Evolutionary conservation across 805 yeast genomes (phyloP).

Genomic region (Nematodospora valgi): DNA sequence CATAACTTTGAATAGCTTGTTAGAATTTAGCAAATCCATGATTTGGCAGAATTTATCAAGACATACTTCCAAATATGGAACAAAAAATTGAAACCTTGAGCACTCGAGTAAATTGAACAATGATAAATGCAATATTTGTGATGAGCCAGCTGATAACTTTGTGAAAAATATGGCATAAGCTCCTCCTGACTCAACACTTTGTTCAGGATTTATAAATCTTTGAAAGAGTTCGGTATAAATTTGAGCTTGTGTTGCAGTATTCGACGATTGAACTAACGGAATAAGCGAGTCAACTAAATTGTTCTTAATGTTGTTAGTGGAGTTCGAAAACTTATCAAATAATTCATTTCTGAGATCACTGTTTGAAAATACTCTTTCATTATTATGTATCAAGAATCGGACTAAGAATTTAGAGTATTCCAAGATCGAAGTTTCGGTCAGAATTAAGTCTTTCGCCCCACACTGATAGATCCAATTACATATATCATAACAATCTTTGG

Average conservation of each 20-base stretch:
- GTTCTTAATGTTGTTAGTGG: constrained; percentile 18
- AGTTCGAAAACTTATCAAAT: constrained; percentile 3
- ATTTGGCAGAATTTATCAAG: constrained; percentile 19
- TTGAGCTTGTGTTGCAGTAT: not conserved
- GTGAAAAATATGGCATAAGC: constrained; percentile 37
- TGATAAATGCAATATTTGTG: constrained; percentile 28
- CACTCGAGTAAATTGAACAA: constrained; percentile 43
- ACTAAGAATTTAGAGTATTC: constrained; percentile 32
- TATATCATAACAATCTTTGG: constrained; percentile 47
- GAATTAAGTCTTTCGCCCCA: constrained; percentile 36
- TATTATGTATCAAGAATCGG: constrained; percentile 21
- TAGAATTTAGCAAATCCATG: constrained; percentile 11
- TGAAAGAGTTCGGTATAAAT: constrained; percentile 25
- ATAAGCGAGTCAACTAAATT: constrained; percentile 12
- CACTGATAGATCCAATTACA: constrained; percentile 42
- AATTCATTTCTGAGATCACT: constrained; percentile 8
- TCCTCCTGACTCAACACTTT: constrained; percentile 34
- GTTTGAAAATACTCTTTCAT: constrained; percentile 17
- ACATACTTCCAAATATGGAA: constrained; percentile 25
- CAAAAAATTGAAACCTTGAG: constrained; percentile 26
- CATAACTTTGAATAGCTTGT: constrained; percentile 24
- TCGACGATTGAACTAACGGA: not conserved
- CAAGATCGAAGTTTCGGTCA: constrained; percentile 31
- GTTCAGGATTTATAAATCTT: constrained; percentile 33
- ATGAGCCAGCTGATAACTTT: constrained; percentile 25